These are phyloP conservation scores for Fusarium udum DNA, from an alignment of 2,329 filamentous ascomycete genomes.

Conservation along the genomic window DNA sequence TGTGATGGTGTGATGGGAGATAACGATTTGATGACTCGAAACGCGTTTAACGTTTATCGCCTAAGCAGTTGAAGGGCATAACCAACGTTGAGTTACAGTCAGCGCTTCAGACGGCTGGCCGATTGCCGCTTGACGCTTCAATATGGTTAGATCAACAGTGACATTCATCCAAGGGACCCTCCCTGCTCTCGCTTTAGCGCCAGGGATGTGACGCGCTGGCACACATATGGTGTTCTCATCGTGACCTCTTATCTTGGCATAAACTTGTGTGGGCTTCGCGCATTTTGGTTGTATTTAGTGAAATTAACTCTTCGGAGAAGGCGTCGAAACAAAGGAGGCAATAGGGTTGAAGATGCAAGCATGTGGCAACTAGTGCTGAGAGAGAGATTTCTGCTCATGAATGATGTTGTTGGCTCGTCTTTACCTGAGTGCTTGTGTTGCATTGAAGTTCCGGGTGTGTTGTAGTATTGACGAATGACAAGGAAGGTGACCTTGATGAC, in stretches of 20 bases:
- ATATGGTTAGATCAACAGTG: conserved; percentile 1
- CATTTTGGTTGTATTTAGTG: conserved; percentile 11
- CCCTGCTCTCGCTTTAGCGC: conserved; percentile 4
- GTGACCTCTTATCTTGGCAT: conserved; percentile 18
- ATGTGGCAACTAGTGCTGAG: neutral
- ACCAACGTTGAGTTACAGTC: conserved; percentile 27
- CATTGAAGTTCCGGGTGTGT: neutral
- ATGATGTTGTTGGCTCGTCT: neutral
- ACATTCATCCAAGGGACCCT: conserved; percentile 9
- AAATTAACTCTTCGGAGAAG: neutral
- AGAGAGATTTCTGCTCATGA: neutral
- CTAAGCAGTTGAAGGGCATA: neutral
- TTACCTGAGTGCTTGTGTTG: neutral
- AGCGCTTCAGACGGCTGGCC: conserved; percentile 2
- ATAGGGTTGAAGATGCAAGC: neutral
- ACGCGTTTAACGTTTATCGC: conserved; percentile 23
- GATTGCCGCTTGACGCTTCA: conserved; percentile 20
- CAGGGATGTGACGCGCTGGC: conserved; percentile 27
- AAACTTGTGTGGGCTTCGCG: conserved; percentile 15
- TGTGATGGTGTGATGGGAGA: neutral
- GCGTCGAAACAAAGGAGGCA: neutral
- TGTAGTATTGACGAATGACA: neutral
- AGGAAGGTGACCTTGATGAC: neutral
- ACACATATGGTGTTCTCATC: conserved; percentile 11
- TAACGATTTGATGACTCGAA: neutral